Percentiles rank a stretch among this genome's conserved stretches.
These are phyloP conservation scores for Amphibolis antarctica DNA, from an alignment of 106 monocot genomes.

Conservation along the genomic window DNA sequence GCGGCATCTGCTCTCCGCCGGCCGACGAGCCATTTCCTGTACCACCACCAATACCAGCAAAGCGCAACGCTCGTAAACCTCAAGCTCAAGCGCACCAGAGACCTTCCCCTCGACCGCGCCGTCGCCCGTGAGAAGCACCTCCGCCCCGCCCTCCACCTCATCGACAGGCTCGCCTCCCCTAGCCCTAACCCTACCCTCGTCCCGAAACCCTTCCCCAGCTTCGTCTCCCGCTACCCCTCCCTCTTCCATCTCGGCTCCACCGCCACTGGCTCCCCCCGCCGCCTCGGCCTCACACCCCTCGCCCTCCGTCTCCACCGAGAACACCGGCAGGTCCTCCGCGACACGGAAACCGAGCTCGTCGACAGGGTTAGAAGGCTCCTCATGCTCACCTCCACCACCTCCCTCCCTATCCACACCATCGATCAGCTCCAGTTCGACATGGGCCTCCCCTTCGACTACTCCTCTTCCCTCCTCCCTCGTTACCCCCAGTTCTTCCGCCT, in stretches of 20 bases:
- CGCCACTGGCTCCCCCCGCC: background rate
- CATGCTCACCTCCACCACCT: slow-evolving; percentile 34
- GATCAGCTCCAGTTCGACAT: slow-evolving; percentile 67
- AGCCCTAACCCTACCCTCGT: slow-evolving; percentile 9
- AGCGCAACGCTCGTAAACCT: background rate
- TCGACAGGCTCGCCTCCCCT: slow-evolving; percentile 23
- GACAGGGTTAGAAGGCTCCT: slow-evolving; percentile 51
- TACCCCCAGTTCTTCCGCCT: slow-evolving; percentile 36
- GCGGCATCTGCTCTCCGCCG: background rate
- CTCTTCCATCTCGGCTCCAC: slow-evolving; percentile 23
- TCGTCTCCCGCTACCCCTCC: slow-evolving; percentile 47
- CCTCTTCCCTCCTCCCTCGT: slow-evolving; percentile 24
- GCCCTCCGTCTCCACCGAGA: slow-evolving; percentile 28
- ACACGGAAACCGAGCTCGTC: slow-evolving; percentile 36
- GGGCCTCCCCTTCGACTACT: slow-evolving; percentile 48
- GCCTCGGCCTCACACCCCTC: slow-evolving; percentile 16
- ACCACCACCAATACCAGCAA: background rate
- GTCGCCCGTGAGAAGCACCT: slow-evolving; percentile 68
- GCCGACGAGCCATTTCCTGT: background rate
- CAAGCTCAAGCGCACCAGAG: slow-evolving; percentile 17
- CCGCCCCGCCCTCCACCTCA: slow-evolving; percentile 37
- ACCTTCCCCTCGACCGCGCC: slow-evolving; percentile 45
- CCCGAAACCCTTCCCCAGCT: background rate
- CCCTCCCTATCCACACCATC: slow-evolving; percentile 57
- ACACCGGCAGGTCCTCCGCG: slow-evolving; percentile 17